Evolutionary conservation across 2,329 filamentous ascomycete species (phyloP).

Genomic region (Aspergillus pseudoterreus): DNA sequence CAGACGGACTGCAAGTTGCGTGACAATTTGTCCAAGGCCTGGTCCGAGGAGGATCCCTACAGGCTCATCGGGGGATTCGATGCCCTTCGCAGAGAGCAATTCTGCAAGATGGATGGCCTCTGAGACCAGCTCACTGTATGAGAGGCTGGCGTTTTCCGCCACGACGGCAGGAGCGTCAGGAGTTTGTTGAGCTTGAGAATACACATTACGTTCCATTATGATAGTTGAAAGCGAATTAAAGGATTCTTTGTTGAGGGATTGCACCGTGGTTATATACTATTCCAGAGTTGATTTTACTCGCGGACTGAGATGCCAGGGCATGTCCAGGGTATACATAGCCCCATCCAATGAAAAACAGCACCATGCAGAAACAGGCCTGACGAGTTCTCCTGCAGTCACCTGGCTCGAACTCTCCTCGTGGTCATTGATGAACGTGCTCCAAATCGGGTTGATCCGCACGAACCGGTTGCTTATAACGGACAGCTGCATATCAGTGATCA

Average conservation of each 20-base stretch:
- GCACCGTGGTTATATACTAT: no score
- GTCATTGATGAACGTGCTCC: no score
- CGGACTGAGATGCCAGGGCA: no score
- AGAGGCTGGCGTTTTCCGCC: background rate
- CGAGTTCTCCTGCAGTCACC: no score
- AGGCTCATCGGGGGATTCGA: background rate
- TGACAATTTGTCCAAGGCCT: background rate
- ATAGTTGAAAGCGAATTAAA: background rate
- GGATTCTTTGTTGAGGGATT: background rate
- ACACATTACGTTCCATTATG: slow-evolving; percentile 1
- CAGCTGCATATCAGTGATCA: no score
- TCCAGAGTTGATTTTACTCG: no score
- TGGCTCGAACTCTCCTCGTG: no score
- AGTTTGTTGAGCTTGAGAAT: background rate
- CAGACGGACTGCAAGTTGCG: slow-evolving; percentile 2
- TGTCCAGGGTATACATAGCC: no score
- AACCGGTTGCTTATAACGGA: no score
- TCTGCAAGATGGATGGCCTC: background rate
- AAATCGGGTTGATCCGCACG: no score
- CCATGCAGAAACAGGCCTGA: no score
- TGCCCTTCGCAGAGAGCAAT: background rate
- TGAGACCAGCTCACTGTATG: background rate
- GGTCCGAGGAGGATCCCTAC: slow-evolving; percentile 2
- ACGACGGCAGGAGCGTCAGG: background rate
- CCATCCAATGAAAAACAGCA: no score